phyloP scores from a whole-genome alignment of 805 yeast species.

The Phaffomyces thermotolerans region DNA sequence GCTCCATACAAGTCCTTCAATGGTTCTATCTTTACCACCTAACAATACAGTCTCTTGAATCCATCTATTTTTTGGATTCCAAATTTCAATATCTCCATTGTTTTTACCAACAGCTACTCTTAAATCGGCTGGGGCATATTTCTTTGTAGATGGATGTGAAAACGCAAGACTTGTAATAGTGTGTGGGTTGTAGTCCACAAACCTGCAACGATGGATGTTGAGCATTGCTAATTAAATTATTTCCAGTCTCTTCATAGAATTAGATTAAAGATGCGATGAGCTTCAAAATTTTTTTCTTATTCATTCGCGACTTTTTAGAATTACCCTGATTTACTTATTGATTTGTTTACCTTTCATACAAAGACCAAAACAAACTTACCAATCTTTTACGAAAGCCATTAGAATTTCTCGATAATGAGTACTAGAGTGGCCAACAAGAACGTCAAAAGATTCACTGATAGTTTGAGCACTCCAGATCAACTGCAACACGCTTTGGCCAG shows the following conservation, averaged over 20 bases:
- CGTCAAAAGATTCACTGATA: slow-evolving; percentile 5
- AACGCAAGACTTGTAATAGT: slow-evolving; percentile 77
- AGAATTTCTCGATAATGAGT: slow-evolving; percentile 1
- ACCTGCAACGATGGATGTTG: slow-evolving; percentile 74
- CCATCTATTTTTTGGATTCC: slow-evolving; percentile 88
- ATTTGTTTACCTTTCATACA: background rate
- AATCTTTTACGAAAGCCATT: too few species aligned
- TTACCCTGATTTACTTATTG: background rate
- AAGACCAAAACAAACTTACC: background rate
- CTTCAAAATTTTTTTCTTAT: slow-evolving; percentile 6
- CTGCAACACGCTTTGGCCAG: slow-evolving; percentile 47
- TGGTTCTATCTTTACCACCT: slow-evolving; percentile 77
- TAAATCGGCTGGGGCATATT: slow-evolving; percentile 45
- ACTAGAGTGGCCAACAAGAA: slow-evolving; percentile 14
- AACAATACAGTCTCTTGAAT: slow-evolving; percentile 62
- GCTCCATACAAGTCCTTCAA: slow-evolving; percentile 88
- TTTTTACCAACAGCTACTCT: slow-evolving; percentile 87
- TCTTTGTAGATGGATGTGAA: slow-evolving; percentile 49
- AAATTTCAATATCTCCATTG: slow-evolving; percentile 92
- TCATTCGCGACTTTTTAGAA: background rate
- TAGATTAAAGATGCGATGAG: slow-evolving; percentile 7
- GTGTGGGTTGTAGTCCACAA: slow-evolving; percentile 83
- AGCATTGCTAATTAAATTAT: slow-evolving; percentile 3
- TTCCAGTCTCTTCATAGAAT: background rate
- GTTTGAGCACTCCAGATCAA: slow-evolving; percentile 27